These are phyloP conservation scores for Coniferiporia weirii DNA, from an alignment of 1,284 basidiomycete genomes.

Conservation along the genomic window DNA sequence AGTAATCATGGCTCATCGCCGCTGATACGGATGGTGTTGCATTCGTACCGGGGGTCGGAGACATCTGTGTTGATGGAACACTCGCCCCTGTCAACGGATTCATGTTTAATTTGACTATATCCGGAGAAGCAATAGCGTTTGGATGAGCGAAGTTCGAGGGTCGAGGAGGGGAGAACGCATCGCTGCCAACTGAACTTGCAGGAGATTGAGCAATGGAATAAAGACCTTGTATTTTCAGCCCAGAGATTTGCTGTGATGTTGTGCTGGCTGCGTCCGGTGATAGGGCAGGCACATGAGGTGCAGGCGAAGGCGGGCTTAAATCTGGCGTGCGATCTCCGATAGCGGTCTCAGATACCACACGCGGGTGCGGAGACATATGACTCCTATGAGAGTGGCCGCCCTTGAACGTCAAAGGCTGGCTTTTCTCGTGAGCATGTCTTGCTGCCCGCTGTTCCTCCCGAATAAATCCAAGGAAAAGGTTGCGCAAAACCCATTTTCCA, in stretches of 20 bases:
- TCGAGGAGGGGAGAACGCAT: constrained; percentile 24
- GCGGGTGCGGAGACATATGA: constrained; percentile 4
- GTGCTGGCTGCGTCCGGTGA: not conserved
- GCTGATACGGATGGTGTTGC: constrained; percentile 7
- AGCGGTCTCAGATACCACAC: constrained; percentile 3
- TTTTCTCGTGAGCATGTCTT: constrained; percentile 6
- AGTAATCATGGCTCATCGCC: constrained; percentile 43
- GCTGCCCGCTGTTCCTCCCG: constrained; percentile 50
- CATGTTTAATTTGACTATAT: constrained; percentile 21
- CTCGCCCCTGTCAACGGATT: constrained; percentile 15
- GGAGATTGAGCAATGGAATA: constrained; percentile 34
- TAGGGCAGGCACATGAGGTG: constrained; percentile 1
- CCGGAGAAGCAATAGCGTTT: constrained; percentile 21
- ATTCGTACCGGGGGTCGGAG: constrained; percentile 1
- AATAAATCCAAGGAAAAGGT: constrained; percentile 68
- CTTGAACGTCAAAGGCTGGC: constrained; percentile 30
- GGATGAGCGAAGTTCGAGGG: constrained; percentile 21
- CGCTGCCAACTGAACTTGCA: constrained; percentile 17
- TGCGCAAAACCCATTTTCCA: constrained; percentile 75
- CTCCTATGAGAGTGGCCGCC: not conserved
- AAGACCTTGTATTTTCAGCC: constrained; percentile 19
- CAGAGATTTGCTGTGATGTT: not conserved
- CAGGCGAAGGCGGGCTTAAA: not conserved
- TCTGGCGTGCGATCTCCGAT: constrained; percentile 3
- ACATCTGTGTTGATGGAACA: not conserved